Percentiles rank a stretch among this genome's conserved stretches.
These are phyloP conservation scores for Leccinum longicurvipes DNA, from an alignment of 768 basidiomycete species.

Conservation along the genomic window DNA sequence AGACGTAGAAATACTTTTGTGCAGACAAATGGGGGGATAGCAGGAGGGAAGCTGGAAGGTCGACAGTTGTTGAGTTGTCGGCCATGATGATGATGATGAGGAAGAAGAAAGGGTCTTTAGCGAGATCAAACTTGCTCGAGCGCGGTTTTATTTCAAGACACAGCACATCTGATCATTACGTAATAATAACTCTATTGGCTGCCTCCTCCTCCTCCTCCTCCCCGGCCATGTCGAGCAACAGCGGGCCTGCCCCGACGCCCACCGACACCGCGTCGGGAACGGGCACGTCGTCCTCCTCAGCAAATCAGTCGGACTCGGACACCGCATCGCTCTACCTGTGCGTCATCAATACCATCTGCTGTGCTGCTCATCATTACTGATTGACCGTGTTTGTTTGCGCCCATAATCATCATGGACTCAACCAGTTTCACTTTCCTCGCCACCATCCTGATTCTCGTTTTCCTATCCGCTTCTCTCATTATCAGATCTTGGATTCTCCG, in stretches of 20 bases:
- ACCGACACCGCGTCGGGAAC: neutral
- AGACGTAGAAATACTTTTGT: slow-evolving; percentile 88
- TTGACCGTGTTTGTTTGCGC: neutral
- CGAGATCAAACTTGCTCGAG: no score
- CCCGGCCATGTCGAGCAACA: slow-evolving; percentile 14
- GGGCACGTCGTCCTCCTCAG: slow-evolving; percentile 2
- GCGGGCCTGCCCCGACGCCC: neutral
- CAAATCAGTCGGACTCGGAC: slow-evolving; percentile 1
- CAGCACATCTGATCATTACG: slow-evolving; percentile 27
- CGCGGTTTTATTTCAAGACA: slow-evolving; percentile 9
- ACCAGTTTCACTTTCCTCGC: slow-evolving; percentile 69
- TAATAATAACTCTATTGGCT: slow-evolving; percentile 7
- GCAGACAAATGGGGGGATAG: slow-evolving; percentile 76
- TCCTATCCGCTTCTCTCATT: slow-evolving; percentile 62
- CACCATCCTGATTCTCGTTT: slow-evolving; percentile 63
- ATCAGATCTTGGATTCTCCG: slow-evolving; percentile 61
- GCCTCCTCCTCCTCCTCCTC: neutral
- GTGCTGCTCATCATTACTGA: slow-evolving; percentile 9
- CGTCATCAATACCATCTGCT: neutral
- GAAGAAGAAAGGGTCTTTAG: neutral
- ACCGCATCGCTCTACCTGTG: slow-evolving; percentile 31
- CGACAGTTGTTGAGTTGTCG: neutral
- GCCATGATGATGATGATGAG: slow-evolving; percentile 16
- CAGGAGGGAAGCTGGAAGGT: slow-evolving; percentile 63
- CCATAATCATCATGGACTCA: slow-evolving; percentile 13